These are phyloP conservation scores for Alternaria longipes DNA, from an alignment of 2,329 filamentous ascomycete species.

Conservation along the genomic window DNA sequence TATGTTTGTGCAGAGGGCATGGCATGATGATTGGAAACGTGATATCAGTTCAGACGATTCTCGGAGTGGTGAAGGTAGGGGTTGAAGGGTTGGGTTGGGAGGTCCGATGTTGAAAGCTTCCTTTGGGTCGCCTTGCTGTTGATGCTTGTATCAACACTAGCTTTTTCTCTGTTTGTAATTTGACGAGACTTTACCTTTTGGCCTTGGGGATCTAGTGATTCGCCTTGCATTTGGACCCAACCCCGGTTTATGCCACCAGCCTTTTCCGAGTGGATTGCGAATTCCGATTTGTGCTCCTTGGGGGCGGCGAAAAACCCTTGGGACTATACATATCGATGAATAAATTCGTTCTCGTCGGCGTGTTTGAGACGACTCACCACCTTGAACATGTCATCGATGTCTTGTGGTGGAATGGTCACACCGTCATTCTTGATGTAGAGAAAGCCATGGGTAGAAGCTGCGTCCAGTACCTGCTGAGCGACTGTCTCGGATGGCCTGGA, in stretches of 20 bases:
- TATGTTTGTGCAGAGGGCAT: slow-evolving; percentile 75
- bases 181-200: slow-evolving; percentile 68
- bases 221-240: slow-evolving; percentile 87
- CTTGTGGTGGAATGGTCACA: slow-evolving; percentile 70
- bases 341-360: neutral
- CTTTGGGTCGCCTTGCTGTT: slow-evolving; percentile 75
- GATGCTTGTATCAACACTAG: neutral
- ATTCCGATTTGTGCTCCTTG: slow-evolving; percentile 74
- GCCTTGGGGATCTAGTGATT: slow-evolving; percentile 84
- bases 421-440: slow-evolving; percentile 84
- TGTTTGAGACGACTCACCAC: slow-evolving; percentile 63
- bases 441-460: slow-evolving; percentile 85
- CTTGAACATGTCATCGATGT: slow-evolving; percentile 76
- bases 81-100: slow-evolving; percentile 73
- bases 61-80: slow-evolving; percentile 72
- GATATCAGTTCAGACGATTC: slow-evolving; percentile 68
- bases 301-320: slow-evolving; percentile 77
- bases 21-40: slow-evolving; percentile 75
- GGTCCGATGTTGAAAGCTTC: slow-evolving; percentile 94
- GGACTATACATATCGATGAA: slow-evolving; percentile 60
- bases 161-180: neutral
- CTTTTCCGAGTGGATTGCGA: slow-evolving; percentile 72
- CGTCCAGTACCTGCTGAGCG: slow-evolving; percentile 75
- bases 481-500: slow-evolving; percentile 68
- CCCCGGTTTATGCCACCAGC: slow-evolving; percentile 75